phyloP scores from a whole-genome alignment of 169 alveolate species.

The Plasmodium cynomolgi region DNA sequence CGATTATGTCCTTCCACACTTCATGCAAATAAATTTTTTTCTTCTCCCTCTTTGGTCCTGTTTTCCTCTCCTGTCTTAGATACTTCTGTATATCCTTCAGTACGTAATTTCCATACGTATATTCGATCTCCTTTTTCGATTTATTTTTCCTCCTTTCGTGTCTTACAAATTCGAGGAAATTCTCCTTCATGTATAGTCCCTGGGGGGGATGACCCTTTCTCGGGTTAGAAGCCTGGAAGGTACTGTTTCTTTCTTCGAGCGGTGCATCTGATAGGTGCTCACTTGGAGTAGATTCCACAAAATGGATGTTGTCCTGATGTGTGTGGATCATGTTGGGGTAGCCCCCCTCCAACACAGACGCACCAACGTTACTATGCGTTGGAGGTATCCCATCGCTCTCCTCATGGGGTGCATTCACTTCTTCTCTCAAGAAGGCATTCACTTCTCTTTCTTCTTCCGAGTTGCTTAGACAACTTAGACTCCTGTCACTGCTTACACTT shows the following conservation, averaged over 20 bases:
- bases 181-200: background rate
- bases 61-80: background rate
- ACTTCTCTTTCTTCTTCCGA: slow-evolving; percentile 65
- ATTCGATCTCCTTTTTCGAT: slow-evolving; percentile 1
- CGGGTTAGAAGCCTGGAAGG: background rate
- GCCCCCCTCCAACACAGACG: background rate
- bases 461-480: slow-evolving; percentile 37
- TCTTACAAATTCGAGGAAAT: slow-evolving; percentile 12
- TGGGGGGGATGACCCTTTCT: background rate
- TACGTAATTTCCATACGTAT: slow-evolving; percentile 24
- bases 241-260: background rate
- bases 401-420: background rate
- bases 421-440: slow-evolving; percentile 12
- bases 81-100: slow-evolving; percentile 20
- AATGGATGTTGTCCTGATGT: background rate
- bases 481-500: slow-evolving; percentile 34
- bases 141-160: background rate
- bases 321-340: background rate
- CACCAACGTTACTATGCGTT: background rate
- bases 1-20: slow-evolving; percentile 27
- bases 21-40: slow-evolving; percentile 9
- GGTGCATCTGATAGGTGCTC: background rate
- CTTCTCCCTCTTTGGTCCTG: background rate
- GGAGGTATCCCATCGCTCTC: background rate
- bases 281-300: background rate